Evolutionary conservation across 306 rosid species (phyloP).

Genomic region (Acacia melanoxylon): DNA sequence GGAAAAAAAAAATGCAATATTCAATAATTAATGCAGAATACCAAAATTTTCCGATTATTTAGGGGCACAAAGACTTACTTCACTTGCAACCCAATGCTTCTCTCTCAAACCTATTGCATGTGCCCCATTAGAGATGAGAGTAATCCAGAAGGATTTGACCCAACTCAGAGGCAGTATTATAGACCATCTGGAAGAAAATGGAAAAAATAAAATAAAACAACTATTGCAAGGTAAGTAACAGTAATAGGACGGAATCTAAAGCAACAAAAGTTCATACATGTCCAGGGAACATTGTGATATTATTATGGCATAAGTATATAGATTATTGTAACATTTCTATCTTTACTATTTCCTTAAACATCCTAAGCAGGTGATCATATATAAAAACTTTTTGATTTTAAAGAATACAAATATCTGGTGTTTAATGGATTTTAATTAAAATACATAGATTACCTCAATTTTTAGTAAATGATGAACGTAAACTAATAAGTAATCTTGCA

Average conservation of each 20-base stretch:
- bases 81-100: conserved; percentile 79
- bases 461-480: neutral
- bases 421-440: neutral
- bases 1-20: neutral
- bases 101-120: conserved; percentile 85
- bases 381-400: conserved; percentile 15
- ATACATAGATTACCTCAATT: neutral
- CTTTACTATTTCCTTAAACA: conserved; percentile 16
- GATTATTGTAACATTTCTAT: neutral
- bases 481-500: neutral
- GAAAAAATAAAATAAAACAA: neutral
- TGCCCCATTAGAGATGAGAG: conserved; percentile 72
- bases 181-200: conserved; percentile 65
- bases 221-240: conserved; percentile 6
- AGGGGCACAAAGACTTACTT: conserved; percentile 51
- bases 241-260: neutral
- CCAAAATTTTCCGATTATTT: neutral
- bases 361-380: conserved; percentile 13
- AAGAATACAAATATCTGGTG: neutral
- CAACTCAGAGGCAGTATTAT: conserved; percentile 80
- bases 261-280: neutral
- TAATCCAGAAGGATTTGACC: conserved; percentile 83
- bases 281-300: conserved; percentile 19
- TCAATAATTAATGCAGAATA: conserved; percentile 1
- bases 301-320: too few relatives aligned